A percentile compares a stretch with the other conserved stretches of the same genome.
These are phyloP conservation scores for Stemphylium beticola DNA, from an alignment of 2,329 filamentous ascomycete genomes.

Conservation along the genomic window DNA sequence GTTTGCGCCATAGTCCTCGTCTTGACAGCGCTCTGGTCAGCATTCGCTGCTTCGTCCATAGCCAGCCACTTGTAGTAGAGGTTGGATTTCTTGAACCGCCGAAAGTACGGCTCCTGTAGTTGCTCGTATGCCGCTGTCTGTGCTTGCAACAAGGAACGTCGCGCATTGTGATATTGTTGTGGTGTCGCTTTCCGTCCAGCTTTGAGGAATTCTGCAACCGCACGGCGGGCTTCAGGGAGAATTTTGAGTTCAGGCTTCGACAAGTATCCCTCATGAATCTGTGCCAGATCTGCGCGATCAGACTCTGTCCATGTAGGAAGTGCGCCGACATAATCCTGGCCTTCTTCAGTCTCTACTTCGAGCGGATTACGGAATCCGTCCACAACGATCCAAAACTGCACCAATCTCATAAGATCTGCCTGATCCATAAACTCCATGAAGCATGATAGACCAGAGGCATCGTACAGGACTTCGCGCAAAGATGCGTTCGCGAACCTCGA, in stretches of 20 bases:
- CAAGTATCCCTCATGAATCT: conserved; percentile 91
- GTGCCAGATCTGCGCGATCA: conserved; percentile 84
- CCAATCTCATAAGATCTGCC: conserved; percentile 80
- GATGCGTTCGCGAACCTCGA: conserved; percentile 76
- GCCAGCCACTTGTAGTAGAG: conserved; percentile 96
- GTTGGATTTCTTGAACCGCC: conserved; percentile 88
- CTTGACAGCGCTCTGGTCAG: conserved; percentile 36
- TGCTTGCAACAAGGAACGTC: conserved; percentile 78
- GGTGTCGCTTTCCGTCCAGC: conserved; percentile 78
- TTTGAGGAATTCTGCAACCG: conserved; percentile 78
- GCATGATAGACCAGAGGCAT: conserved; percentile 89
- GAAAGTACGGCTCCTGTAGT: conserved; percentile 81
- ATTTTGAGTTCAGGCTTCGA: conserved; percentile 82
- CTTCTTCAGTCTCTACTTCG: conserved; percentile 77
- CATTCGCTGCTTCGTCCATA: conserved; percentile 70
- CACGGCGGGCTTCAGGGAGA: conserved; percentile 69
- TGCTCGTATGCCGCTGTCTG: conserved; percentile 85
- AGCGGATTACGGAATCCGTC: conserved; percentile 94
- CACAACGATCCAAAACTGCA: conserved; percentile 98
- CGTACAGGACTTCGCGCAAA: conserved; percentile 84
- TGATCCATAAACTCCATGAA: conserved; percentile 99
- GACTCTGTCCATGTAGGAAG: conserved; percentile 76
- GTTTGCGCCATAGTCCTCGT: conserved; percentile 36
- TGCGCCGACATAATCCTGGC: conserved; percentile 60
- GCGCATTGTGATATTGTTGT: conserved; percentile 81